Conservation (phyloP, 2,329 filamentous ascomycete species). For the Diaporthe sp. region DNA sequence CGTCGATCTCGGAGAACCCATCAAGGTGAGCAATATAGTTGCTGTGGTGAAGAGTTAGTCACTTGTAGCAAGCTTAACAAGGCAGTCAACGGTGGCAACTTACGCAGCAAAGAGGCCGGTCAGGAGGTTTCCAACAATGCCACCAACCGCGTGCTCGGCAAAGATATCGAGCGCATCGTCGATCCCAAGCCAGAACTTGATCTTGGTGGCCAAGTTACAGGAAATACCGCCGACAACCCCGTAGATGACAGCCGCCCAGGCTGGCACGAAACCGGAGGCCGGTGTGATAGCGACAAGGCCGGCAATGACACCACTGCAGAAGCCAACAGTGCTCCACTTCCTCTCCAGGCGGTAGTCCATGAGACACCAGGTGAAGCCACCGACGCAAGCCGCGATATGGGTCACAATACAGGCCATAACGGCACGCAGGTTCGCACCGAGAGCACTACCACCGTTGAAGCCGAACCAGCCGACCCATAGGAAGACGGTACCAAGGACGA, state of each 20-base stretch:
- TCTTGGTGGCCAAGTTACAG: slow-evolving; percentile 90
- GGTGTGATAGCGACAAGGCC: slow-evolving; percentile 91
- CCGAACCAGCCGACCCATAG: slow-evolving; percentile 98
- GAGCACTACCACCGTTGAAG: slow-evolving; percentile 90
- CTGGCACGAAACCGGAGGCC: slow-evolving; percentile 83
- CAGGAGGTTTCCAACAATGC: slow-evolving; percentile 83
- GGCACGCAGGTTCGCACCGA: slow-evolving; percentile 86
- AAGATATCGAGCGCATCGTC: slow-evolving; percentile 94
- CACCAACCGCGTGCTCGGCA: slow-evolving; percentile 88
- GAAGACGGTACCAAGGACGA: slow-evolving; percentile 80
- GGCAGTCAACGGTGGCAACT: slow-evolving; percentile 47
- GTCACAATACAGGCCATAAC: slow-evolving; percentile 92
- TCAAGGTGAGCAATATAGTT: slow-evolving; percentile 82
- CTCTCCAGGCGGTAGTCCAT: slow-evolving; percentile 91
- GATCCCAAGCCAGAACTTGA: slow-evolving; percentile 80
- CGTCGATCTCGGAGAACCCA: slow-evolving; percentile 69
- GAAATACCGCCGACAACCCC: slow-evolving; percentile 73
- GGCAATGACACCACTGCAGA: slow-evolving; percentile 91
- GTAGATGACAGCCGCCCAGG: slow-evolving; percentile 71
- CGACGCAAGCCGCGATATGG: slow-evolving; percentile 86
- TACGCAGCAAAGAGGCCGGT: slow-evolving; percentile 83
- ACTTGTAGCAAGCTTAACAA: neutral
- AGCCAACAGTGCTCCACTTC: slow-evolving; percentile 94
- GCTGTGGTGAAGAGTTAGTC: slow-evolving; percentile 51
- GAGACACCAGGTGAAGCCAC: slow-evolving; percentile 85